These are phyloP conservation scores for Euphorbia neoarborescens DNA, from an alignment of 441 rosid genomes.

Conservation along the genomic window DNA sequence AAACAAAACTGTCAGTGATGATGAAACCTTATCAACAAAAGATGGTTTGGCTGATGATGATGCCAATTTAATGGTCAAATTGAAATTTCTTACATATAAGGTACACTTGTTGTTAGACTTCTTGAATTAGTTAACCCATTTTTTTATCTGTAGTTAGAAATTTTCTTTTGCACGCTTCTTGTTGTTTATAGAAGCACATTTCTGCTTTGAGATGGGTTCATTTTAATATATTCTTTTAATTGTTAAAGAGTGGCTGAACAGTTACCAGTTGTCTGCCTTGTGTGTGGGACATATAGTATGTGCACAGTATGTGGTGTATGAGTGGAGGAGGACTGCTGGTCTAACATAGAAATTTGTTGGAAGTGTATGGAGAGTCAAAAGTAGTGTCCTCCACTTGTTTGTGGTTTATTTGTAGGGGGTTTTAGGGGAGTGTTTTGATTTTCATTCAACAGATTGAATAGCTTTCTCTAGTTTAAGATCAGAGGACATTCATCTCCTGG, in stretches of 20 bases:
- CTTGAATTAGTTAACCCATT: neutral
- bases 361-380: neutral
- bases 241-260: neutral
- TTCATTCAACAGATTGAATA: neutral
- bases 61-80: constrained; percentile 84
- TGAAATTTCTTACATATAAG: constrained; percentile 93
- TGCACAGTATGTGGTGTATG: constrained; percentile 1
- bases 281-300: neutral
- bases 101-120: constrained; percentile 27
- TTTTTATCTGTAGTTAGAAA: constrained; percentile 8
- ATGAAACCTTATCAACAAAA: constrained; percentile 27
- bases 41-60: constrained; percentile 78
- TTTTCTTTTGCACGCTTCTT: neutral
- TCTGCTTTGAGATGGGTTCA: neutral
- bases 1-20: constrained; percentile 34
- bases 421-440: neutral
- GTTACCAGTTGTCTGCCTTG: neutral
- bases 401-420: neutral
- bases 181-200: neutral
- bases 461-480: neutral
- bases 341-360: neutral
- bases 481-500: neutral
- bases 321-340: neutral
- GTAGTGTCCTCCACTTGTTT: constrained; percentile 1
- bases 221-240: neutral